These are phyloP conservation scores for Sugiyamaella lignohabitans DNA, from an alignment of 805 yeast genomes.

Conservation along the genomic window DNA sequence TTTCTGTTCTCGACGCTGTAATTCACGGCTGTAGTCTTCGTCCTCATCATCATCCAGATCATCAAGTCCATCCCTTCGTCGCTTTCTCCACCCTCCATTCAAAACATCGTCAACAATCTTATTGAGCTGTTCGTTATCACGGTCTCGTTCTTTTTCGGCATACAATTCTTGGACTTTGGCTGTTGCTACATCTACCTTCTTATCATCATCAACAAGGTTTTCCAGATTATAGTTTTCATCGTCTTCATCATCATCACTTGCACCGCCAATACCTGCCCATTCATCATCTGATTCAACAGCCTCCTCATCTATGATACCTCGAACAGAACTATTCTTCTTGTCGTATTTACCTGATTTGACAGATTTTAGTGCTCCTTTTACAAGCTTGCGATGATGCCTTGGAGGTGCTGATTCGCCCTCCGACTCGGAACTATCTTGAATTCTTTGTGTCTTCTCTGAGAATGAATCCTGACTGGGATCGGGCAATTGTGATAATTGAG, in stretches of 20 bases:
- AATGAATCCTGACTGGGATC: conserved; percentile 7
- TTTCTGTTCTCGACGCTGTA: conserved; percentile 16
- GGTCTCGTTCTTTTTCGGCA: conserved; percentile 18
- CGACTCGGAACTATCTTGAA: background rate
- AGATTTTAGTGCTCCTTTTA: background rate
- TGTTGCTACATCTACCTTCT: conserved; percentile 13
- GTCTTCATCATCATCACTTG: conserved; percentile 18
- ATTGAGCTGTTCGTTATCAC: conserved; percentile 20
- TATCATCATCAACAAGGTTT: conserved; percentile 22
- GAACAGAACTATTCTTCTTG: conserved; percentile 12
- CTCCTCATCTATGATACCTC: conserved; percentile 22
- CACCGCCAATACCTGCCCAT: conserved; percentile 29
- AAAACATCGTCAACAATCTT: conserved; percentile 24
- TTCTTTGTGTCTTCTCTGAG: background rate
- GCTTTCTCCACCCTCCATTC: conserved; percentile 23
- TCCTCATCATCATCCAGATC: conserved; percentile 17
- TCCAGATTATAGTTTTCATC: conserved; percentile 19
- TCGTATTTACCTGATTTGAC: conserved; percentile 8
- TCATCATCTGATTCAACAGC: conserved; percentile 28
- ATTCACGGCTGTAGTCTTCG: conserved; percentile 13
- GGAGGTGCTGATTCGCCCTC: background rate
- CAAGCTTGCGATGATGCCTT: background rate
- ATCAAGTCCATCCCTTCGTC: conserved; percentile 14
- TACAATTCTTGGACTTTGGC: conserved; percentile 16
- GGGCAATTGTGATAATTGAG: conserved; percentile 12